Evolutionary conservation across 2,329 filamentous ascomycete genomes (phyloP).

Genomic region (Ceratocystiopsis brevicomis): DNA sequence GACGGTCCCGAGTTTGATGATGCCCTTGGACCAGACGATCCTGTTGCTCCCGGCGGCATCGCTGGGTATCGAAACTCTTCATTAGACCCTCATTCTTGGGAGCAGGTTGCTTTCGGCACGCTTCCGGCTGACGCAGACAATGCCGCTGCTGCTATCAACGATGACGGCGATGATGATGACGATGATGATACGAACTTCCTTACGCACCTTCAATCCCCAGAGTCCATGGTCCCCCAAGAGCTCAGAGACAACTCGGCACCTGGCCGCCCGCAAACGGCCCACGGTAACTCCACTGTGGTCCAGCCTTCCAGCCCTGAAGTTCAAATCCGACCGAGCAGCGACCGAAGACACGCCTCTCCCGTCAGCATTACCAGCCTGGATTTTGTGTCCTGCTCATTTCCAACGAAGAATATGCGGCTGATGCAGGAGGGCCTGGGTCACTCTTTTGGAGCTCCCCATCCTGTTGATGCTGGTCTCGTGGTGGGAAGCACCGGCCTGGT

Average conservation of each 20-base stretch:
- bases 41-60: slow-evolving; percentile 60
- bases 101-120: slow-evolving; percentile 22
- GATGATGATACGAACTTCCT: slow-evolving; percentile 19
- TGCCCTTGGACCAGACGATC: slow-evolving; percentile 40
- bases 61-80: slow-evolving; percentile 38
- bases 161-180: slow-evolving; percentile 20
- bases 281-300: slow-evolving; percentile 28
- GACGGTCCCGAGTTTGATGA: slow-evolving; percentile 49
- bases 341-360: slow-evolving; percentile 28
- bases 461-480: slow-evolving; percentile 32
- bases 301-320: slow-evolving; percentile 30
- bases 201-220: slow-evolving; percentile 5
- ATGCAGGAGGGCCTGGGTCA: slow-evolving; percentile 21
- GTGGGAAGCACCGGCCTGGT: slow-evolving; percentile 25
- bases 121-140: not conserved
- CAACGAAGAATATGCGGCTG: slow-evolving; percentile 28
- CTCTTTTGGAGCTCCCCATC: slow-evolving; percentile 31
- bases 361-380: slow-evolving; percentile 40
- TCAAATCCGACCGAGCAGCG: slow-evolving; percentile 7
- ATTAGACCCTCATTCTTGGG: slow-evolving; percentile 36
- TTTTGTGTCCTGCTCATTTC: slow-evolving; percentile 44
- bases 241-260: slow-evolving; percentile 14
- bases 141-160: slow-evolving; percentile 10
- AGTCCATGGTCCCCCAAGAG: slow-evolving; percentile 2
- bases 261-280: slow-evolving; percentile 20